Evolutionary conservation across 495 filamentous ascomycete species (phyloP).

Genomic region (Aspergillus ostianus): DNA sequence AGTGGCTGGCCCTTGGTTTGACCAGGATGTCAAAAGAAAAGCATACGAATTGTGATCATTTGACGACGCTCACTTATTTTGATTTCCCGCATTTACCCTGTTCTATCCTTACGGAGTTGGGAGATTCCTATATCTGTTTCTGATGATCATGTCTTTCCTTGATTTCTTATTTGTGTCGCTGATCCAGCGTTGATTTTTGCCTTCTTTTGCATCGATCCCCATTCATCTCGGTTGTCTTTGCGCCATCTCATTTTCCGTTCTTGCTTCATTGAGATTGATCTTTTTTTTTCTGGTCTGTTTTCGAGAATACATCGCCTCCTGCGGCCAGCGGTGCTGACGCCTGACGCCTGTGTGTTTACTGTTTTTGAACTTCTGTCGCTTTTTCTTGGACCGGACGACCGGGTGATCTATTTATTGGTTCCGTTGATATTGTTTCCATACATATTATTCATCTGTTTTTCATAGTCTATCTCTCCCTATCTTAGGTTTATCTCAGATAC

Average conservation of each 20-base stretch:
- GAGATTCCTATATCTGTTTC: constrained; percentile 19
- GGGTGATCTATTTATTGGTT: constrained; percentile 4
- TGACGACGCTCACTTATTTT: constrained; percentile 28
- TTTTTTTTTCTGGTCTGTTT: neutral
- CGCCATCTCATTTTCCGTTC: neutral
- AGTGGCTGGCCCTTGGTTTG: constrained; percentile 45
- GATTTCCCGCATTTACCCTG: constrained; percentile 13
- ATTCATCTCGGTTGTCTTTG: constrained; percentile 1
- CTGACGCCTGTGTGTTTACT: neutral
- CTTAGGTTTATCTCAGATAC: neutral
- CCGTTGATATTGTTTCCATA: neutral
- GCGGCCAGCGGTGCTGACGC: constrained; percentile 21
- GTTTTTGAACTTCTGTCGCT: constrained; percentile 1
- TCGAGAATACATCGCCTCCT: constrained; percentile 5
- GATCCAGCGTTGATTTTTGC: constrained; percentile 4
- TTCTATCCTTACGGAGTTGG: constrained; percentile 25
- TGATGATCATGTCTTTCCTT: constrained; percentile 17
- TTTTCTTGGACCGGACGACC: constrained; percentile 2
- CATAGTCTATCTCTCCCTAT: neutral
- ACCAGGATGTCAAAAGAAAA: constrained; percentile 48
- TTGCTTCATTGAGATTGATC: constrained; percentile 2
- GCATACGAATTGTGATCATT: constrained; percentile 29
- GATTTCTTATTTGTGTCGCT: constrained; percentile 4
- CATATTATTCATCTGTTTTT: neutral
- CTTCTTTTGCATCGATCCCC: neutral